A percentile compares a stretch with the other conserved stretches of the same genome.
Evolutionary conservation across 495 filamentous ascomycete species (phyloP).

Genomic region (Lasiosphaeria ovina): DNA sequence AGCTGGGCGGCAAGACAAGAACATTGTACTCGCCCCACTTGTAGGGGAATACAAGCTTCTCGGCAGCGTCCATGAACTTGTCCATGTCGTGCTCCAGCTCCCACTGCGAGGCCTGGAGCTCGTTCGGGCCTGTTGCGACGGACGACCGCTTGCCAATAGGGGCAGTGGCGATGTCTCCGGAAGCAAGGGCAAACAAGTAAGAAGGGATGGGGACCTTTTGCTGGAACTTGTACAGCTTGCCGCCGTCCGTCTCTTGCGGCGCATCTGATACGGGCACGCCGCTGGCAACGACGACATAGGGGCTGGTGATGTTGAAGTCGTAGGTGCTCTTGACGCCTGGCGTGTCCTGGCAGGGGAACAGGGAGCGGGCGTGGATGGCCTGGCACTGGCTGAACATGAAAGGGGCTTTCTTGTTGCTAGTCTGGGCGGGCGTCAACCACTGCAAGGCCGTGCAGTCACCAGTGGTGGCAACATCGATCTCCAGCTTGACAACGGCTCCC

Average conservation of each 20-base stretch:
- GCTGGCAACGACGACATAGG: conserved; percentile 83
- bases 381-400: conserved; percentile 99
- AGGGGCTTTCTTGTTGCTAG: conserved; percentile 86
- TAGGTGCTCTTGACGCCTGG: conserved; percentile 91
- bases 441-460: conserved; percentile 86
- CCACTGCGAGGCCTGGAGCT: conserved; percentile 78
- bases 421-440: conserved; percentile 89
- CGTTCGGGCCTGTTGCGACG: conserved; percentile 83
- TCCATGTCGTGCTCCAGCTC: conserved; percentile 88
- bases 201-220: conserved; percentile 91
- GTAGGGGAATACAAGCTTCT: conserved; percentile 85
- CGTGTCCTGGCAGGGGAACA: conserved; percentile 97
- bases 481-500: conserved; percentile 60
- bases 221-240: conserved; percentile 73
- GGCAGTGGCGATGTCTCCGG: conserved; percentile 81
- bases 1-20: conserved; percentile 83
- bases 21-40: conserved; percentile 95
- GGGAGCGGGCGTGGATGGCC: conserved; percentile 86
- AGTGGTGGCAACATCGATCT: conserved; percentile 66
- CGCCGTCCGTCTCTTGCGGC: conserved; percentile 44
- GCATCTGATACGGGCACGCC: conserved; percentile 64
- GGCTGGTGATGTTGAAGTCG: conserved; percentile 81
- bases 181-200: conserved; percentile 89
- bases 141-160: conserved; percentile 79
- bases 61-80: conserved; percentile 83